Base-by-base conservation (phyloP, 2,329 filamentous ascomycete species). In the Xylaria sp. region DNA sequence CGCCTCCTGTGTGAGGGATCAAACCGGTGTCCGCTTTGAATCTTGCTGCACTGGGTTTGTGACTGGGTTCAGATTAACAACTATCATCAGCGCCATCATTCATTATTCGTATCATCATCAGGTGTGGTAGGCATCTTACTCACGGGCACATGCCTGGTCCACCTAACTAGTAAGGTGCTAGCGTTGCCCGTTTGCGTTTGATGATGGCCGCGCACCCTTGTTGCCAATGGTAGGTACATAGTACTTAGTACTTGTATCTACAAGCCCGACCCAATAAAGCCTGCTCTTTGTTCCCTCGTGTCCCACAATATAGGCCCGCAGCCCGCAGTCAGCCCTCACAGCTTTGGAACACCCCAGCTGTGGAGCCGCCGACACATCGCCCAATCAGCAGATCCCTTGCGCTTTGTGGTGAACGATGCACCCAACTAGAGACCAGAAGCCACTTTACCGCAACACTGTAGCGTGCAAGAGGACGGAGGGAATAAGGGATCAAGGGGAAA, bases 151-250 rank as follows among this genome's bases (percentile, higher is more conserved):
- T 36, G 53, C 31, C 15, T 3, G 17, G 26, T 31, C 23, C 23
- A 31, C 6, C 51, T 38, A 54, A 38, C 53, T 15, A 20, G 51
- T 15, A 56, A 38, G 31, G 31, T 36, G 11, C 17, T 56, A 56
- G 53, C 33, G 53, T 33, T 53, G 36, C 51, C 56, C 56, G 56
- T 48, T 67, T 67, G 60, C 53, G 38, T 48, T 28, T 36, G 40
- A 59, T 56, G 48, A 67, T 67, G 61, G 56, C 36, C 10, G 54
- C 56, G 64, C 65, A 65, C 65, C 65, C 56, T 57, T 31, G 54
- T 20, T 7, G 40, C 49, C 33, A 33, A 33, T 33, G 33, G 33
- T 33, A 33, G 33, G 33, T 33, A 33, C 33, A 33, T 33, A 4
- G 10, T 40, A 40, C 38, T 28, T 7, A 7, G 9, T 23, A 57